Base-by-base conservation (phyloP, 176 grass and related monocot genomes). In the Oryza punctata region DNA sequence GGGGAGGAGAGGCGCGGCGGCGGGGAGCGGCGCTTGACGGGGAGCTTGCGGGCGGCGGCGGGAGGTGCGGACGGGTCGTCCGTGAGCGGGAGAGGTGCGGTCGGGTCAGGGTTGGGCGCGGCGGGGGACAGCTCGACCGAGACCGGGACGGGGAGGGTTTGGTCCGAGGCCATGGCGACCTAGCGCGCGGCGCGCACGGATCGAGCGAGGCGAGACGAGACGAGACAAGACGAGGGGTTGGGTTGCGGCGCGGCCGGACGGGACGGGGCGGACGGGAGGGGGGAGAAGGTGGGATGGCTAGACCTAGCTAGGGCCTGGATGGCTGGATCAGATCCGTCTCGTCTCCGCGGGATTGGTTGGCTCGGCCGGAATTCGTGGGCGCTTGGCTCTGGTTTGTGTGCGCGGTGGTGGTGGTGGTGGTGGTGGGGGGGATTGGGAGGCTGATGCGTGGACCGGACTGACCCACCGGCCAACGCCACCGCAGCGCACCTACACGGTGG, bases 11-110 rank as follows among this genome's bases (percentile, higher is more conserved):
- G 25, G 23, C 81, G 77, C 40, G 73, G 85, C 66, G 61, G 89
- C 71, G 92, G 81, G 89, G 84, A 84, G 84, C 94, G 94, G 87
- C 93, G 96, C 96, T 99, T 99, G 91, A 99, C 83, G 84, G 96
- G 96, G 78, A 99, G 96, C 77, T 99, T 99, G 49, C 93, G 87
- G 28, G 93, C 21, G 7, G 21, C 84, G 86, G 87, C 61, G 65
- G 81, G n/a, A 2, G n/a, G 57, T 61, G 57, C 57, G 57, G 57
- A 24, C n/a, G 54, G 54, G 50, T 54, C 50, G 50, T 16, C 50
- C 14, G 50, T 5, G 78, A 57, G 30, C 66, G 89, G 69, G 78
- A 59, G 47, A 41, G 89, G 69, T 90, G 89, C 72, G 91, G 65
- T 86, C 78, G 78, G 86, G 82, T 89, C 66, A 45, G 85, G 73